Evolutionary conservation across 176 grass and related monocot genomes (phyloP).

Genomic region (Eremochloa ophiuroides): DNA sequence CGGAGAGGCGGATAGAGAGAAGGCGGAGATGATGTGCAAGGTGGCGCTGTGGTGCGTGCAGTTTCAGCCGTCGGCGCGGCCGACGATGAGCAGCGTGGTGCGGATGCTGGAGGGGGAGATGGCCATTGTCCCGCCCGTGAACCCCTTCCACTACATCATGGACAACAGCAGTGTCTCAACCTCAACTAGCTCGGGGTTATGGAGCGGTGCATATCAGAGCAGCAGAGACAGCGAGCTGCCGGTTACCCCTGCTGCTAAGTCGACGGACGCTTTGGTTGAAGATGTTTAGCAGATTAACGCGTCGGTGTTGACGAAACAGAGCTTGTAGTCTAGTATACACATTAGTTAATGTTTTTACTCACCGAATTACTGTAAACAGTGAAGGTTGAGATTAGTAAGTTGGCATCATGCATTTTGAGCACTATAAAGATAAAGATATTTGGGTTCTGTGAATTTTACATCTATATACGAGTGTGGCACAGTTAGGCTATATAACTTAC

Average conservation of each 20-base stretch:
- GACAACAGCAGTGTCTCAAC: background rate
- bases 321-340: background rate
- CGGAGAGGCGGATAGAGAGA: conserved; percentile 30
- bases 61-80: conserved; percentile 53
- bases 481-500: too few species aligned
- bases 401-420: background rate
- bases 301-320: background rate
- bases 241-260: background rate
- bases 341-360: background rate
- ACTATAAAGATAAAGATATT: too few species aligned
- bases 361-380: background rate
- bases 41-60: conserved; percentile 81
- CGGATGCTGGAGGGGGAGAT: conserved; percentile 80
- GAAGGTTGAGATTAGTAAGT: background rate
- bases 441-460: too few species aligned
- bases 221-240: conserved; percentile 1
- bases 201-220: background rate
- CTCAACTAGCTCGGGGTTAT: background rate
- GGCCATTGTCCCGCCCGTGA: conserved; percentile 57
- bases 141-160: conserved; percentile 59
- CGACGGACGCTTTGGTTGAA: background rate
- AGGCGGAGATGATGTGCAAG: conserved; percentile 70
- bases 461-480: too few species aligned
- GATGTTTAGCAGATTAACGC: background rate
- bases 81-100: conserved; percentile 66